Evolutionary conservation across 805 yeast species (phyloP).

Genomic region (Wickerhamiella australiensis): DNA sequence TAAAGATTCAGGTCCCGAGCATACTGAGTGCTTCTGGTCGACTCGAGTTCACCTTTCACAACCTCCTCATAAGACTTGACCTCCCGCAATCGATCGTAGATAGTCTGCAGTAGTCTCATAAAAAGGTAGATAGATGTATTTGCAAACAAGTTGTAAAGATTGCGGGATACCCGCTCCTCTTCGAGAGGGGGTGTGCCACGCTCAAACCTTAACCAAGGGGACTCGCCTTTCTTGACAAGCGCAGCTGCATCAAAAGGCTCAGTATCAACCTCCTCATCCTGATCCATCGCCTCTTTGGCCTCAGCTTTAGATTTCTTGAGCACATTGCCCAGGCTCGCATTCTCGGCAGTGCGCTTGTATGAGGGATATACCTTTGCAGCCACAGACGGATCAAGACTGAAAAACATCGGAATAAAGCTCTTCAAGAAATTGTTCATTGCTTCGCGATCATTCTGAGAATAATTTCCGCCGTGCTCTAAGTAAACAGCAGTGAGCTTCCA

Average conservation of each 20-base stretch:
- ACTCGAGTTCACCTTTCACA: conserved; percentile 61
- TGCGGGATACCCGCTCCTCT: conserved; percentile 22
- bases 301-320: conserved; percentile 30
- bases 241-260: conserved; percentile 11
- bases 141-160: conserved; percentile 65
- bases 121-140: conserved; percentile 83
- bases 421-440: conserved; percentile 58
- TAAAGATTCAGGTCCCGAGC: conserved; percentile 77
- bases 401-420: conserved; percentile 60
- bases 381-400: conserved; percentile 31
- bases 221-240: conserved; percentile 12
- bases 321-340: conserved; percentile 38
- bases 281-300: conserved; percentile 7
- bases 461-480: conserved; percentile 55
- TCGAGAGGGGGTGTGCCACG: conserved; percentile 19
- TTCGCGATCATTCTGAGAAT: conserved; percentile 71
- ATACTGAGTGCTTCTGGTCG: conserved; percentile 38
- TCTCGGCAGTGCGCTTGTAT: conserved; percentile 20
- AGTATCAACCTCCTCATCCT: conserved; percentile 7
- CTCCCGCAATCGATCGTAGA: conserved; percentile 70
- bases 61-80: conserved; percentile 56
- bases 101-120: conserved; percentile 69
- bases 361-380: conserved; percentile 17
- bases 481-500: conserved; percentile 53
- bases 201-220: conserved; percentile 23